phyloP scores from a whole-genome alignment of 495 filamentous ascomycete species.

The Penicillium canariense region DNA sequence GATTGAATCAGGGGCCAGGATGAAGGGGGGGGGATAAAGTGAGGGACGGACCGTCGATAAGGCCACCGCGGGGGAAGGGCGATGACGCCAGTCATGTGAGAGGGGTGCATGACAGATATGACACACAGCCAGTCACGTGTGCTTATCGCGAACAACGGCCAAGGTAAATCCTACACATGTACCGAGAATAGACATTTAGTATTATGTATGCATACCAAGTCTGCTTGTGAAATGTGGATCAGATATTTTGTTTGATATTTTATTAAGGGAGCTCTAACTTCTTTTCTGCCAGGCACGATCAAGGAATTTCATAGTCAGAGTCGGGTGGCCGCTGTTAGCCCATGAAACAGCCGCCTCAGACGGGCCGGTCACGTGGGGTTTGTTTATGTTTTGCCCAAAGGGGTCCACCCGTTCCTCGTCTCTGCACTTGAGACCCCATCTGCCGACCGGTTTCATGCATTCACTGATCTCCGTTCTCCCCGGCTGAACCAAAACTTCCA shows the following conservation, averaged over 20 bases:
- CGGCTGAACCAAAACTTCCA: not conserved
- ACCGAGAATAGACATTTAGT: too few species aligned
- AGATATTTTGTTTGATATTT: too few species aligned
- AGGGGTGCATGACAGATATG: constrained; percentile 23
- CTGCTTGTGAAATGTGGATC: too few species aligned
- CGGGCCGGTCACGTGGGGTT: constrained; percentile 26
- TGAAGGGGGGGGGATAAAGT: not conserved
- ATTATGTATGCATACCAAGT: too few species aligned
- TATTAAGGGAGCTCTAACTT: too few species aligned
- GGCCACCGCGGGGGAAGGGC: constrained; percentile 13
- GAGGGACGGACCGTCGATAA: constrained; percentile 2
- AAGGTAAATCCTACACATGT: too few species aligned
- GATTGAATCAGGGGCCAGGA: not conserved
- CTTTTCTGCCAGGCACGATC: too few species aligned
- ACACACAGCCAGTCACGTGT: not conserved
- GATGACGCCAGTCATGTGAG: constrained; percentile 40
- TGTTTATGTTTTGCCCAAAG: constrained; percentile 47
- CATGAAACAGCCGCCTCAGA: not conserved
- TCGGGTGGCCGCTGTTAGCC: not conserved
- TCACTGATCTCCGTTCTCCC: not conserved
- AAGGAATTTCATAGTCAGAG: too few species aligned
- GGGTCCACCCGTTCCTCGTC: constrained; percentile 22
- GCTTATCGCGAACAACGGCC: not conserved
- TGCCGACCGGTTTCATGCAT: not conserved
- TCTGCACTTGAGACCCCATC: not conserved